These are phyloP conservation scores for Quercus aquifolioides DNA, from an alignment of 306 rosid genomes.

Conservation along the genomic window DNA sequence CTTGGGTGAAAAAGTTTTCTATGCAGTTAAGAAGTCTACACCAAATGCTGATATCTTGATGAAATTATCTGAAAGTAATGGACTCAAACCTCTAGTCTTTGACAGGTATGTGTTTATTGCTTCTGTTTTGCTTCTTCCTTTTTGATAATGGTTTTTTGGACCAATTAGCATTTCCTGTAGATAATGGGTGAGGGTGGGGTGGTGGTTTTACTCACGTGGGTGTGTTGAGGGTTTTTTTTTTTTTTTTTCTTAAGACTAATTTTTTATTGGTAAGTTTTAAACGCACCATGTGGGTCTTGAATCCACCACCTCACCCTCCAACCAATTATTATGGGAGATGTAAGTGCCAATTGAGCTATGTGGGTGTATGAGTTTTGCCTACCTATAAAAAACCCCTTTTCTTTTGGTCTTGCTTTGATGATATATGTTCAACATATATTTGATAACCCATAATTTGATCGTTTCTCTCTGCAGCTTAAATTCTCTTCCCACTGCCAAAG, in stretches of 20 bases:
- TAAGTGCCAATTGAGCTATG: too few species aligned
- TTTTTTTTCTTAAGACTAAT: too few species aligned
- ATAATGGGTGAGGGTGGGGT: neutral
- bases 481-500: slow-evolving; percentile 56
- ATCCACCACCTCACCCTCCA: too few species aligned
- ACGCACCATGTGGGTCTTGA: too few species aligned
- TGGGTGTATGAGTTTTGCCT: neutral
- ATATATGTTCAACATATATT: neutral
- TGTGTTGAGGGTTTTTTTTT: neutral
- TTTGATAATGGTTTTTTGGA: neutral
- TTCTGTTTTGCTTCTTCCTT: neutral
- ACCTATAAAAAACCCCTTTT: neutral
- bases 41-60: slow-evolving; percentile 61
- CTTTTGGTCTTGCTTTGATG: neutral
- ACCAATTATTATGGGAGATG: too few species aligned
- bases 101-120: slow-evolving; percentile 42
- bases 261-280: too few species aligned
- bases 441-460: neutral
- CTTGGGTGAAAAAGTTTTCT: slow-evolving; percentile 67
- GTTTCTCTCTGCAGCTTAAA: slow-evolving; percentile 43
- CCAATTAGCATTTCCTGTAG: neutral
- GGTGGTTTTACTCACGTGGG: neutral
- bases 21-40: slow-evolving; percentile 79
- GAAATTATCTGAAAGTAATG: slow-evolving; percentile 42
- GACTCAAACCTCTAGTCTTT: slow-evolving; percentile 62